Percentiles rank a stretch among this genome's conserved stretches.
Conservation (phyloP, 1,284 basidiomycete species). For the Austroboletus niveus region DNA sequence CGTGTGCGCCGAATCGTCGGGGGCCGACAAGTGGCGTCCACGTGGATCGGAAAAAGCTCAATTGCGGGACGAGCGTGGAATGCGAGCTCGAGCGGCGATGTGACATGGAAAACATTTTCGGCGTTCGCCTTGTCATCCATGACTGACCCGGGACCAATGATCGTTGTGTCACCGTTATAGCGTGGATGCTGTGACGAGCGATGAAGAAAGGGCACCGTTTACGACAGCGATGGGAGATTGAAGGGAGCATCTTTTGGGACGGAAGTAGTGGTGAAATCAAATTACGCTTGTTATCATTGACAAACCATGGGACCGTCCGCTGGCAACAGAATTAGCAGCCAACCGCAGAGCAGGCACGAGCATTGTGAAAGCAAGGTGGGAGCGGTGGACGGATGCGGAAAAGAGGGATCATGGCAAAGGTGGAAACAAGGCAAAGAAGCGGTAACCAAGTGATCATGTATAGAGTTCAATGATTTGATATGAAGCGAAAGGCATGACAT, state of each 20-base stretch:
- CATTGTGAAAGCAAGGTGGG: not conserved
- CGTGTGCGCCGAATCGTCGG: conserved; percentile 7
- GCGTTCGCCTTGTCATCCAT: not conserved
- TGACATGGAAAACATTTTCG: too few species aligned
- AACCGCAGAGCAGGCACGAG: conserved; percentile 1
- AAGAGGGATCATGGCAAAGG: not conserved
- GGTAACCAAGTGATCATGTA: not conserved
- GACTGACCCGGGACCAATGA: conserved; percentile 3
- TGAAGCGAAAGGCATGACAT: conserved; percentile 15
- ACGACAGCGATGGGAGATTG: conserved; percentile 24
- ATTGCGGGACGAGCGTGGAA: not conserved
- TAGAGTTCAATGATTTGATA: conserved; percentile 31
- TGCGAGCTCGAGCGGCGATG: not conserved
- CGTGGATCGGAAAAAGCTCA: conserved; percentile 6
- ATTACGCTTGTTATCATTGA: conserved; percentile 5
- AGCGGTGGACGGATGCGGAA: conserved; percentile 10
- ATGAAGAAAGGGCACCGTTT: conserved; percentile 11
- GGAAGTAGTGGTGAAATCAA: conserved; percentile 7
- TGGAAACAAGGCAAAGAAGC: conserved; percentile 3
- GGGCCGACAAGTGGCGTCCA: not conserved
- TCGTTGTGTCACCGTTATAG: conserved; percentile 1
- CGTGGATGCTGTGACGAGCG: conserved; percentile 13
- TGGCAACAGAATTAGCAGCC: conserved; percentile 9
- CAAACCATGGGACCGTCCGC: not conserved
- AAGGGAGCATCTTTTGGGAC: conserved; percentile 6